phyloP scores from a whole-genome alignment of 2,329 filamentous ascomycete genomes.

The Malbranchea zuffiana region DNA sequence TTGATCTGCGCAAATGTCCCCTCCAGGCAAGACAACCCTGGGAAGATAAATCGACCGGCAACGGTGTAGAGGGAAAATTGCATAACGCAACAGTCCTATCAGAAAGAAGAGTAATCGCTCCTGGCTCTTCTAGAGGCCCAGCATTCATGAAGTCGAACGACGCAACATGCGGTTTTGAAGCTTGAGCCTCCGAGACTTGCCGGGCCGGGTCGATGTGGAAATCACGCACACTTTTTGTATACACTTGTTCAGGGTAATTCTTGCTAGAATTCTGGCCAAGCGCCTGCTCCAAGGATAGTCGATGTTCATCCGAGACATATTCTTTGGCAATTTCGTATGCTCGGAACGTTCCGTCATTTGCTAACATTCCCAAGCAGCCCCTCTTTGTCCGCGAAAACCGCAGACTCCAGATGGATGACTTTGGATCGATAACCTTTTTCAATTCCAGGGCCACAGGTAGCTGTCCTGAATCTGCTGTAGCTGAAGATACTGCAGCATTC shows the following conservation, averaged over 20 bases:
- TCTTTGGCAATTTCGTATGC: conserved; percentile 46
- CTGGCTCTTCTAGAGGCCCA: conserved; percentile 38
- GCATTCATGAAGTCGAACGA: conserved; percentile 51
- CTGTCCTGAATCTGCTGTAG: conserved; percentile 25
- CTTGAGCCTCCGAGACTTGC: conserved; percentile 32
- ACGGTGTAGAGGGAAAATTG: conserved; percentile 35
- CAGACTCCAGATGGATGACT: conserved; percentile 50
- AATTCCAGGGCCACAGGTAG: conserved; percentile 48
- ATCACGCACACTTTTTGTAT: conserved; percentile 37
- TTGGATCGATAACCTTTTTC: conserved; percentile 42
- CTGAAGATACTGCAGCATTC: conserved; percentile 25
- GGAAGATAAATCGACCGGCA: conserved; percentile 30
- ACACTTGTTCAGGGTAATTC: conserved; percentile 35
- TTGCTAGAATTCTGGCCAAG: conserved; percentile 32
- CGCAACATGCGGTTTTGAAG: conserved; percentile 39
- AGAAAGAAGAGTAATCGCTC: conserved; percentile 43
- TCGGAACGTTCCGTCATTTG: conserved; percentile 50
- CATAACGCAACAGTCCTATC: conserved; percentile 42
- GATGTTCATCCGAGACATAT: conserved; percentile 31
- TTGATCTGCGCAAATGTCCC: conserved; percentile 13
- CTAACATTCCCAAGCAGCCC: conserved; percentile 48
- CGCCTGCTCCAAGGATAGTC: conserved; percentile 30
- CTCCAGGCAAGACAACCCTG: conserved; percentile 28
- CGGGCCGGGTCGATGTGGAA: conserved; percentile 38
- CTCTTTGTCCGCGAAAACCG: conserved; percentile 49